These are phyloP conservation scores for Agastache rugosa DNA, from an alignment of 257 asterid genomes.

Conservation along the genomic window DNA sequence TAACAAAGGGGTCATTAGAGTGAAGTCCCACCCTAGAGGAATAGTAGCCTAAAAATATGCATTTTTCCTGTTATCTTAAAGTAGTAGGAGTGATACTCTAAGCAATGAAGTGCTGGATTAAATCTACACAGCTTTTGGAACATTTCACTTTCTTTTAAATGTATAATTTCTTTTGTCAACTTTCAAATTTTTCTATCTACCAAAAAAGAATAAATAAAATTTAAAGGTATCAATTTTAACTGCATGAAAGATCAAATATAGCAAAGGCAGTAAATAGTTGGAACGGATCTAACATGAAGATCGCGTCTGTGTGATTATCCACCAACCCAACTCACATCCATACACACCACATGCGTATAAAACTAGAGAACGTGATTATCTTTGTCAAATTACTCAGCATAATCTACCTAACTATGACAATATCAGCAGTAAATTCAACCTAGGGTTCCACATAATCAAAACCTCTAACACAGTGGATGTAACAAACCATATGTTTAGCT, in stretches of 20 bases:
- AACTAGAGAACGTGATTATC: conserved; percentile 1
- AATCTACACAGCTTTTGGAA: background rate
- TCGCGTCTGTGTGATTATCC: background rate
- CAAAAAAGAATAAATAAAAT: background rate
- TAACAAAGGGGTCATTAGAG: conserved; percentile 13
- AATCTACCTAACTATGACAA: conserved; percentile 7
- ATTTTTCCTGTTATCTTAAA: no score
- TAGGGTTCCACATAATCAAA: background rate
- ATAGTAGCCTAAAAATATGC: no score
- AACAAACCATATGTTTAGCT: background rate
- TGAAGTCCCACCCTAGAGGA: conserved; percentile 13
- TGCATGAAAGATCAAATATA: background rate
- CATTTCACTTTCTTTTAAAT: background rate
- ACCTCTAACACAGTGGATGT: background rate
- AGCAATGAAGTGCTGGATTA: background rate
- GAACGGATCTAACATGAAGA: no score
- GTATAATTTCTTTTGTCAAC: background rate
- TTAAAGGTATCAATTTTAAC: background rate
- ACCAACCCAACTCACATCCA: background rate
- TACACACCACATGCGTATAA: no score
- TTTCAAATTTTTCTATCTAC: background rate
- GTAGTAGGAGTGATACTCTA: background rate
- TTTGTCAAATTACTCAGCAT: conserved; percentile 4
- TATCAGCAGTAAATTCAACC: background rate
- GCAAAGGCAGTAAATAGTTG: background rate